A percentile compares a stretch with the other conserved stretches of the same genome.
Conservation (phyloP, 2,329 filamentous ascomycete species). For the Fusarium sp. region DNA sequence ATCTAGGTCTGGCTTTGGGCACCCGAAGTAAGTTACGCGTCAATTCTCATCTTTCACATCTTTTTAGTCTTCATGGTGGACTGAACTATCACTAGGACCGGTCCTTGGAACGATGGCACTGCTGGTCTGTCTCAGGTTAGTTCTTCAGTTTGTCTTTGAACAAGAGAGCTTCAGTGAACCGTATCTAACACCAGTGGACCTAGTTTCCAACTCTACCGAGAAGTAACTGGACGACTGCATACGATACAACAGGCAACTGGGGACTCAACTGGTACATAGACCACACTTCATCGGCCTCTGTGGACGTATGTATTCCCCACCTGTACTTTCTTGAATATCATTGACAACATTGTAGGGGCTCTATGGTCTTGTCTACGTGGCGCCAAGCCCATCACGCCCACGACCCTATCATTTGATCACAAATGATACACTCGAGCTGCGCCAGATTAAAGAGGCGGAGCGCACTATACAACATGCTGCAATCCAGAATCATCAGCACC, state of each 20-base stretch:
- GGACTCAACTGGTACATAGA: not conserved
- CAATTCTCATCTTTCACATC: not conserved
- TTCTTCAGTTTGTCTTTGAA: not conserved
- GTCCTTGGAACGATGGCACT: not conserved
- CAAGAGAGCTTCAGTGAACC: not conserved
- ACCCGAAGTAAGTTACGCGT: not conserved
- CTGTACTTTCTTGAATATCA: not conserved
- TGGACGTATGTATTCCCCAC: not conserved
- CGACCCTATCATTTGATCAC: conserved; percentile 1
- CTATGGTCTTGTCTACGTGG: not conserved
- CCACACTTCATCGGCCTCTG: not conserved
- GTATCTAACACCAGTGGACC: not conserved
- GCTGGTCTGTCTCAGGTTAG: not conserved
- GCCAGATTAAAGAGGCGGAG: not conserved
- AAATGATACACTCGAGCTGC: not conserved
- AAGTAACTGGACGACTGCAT: not conserved
- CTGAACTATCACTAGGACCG: not conserved
- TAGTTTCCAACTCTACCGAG: not conserved
- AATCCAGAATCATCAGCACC: conserved; percentile 12
- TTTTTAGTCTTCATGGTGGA: not conserved
- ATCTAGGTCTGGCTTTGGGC: not conserved
- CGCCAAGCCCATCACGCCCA: not conserved
- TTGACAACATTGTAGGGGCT: not conserved
- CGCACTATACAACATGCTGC: not conserved
- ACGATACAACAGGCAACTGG: not conserved